Base-by-base conservation (phyloP, 139 green algal species). In the Astrephomene gubernaculifera region DNA sequence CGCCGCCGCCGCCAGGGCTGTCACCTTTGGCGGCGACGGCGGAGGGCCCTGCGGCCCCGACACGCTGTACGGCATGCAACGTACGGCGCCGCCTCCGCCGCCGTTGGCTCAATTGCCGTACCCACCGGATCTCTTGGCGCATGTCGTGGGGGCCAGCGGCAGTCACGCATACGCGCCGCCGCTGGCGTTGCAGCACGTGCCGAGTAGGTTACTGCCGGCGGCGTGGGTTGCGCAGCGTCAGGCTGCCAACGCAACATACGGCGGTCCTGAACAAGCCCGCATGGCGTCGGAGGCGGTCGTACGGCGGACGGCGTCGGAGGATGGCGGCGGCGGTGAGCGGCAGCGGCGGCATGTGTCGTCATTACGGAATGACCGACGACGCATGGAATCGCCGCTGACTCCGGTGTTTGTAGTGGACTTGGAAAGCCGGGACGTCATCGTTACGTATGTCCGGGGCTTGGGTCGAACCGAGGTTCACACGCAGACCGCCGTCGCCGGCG, bases 331-430 rank as follows among this genome's bases (percentile, higher is more conserved):
- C 65, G 65, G 12, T 36, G 36, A 22, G 19, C 36, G 65, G 19
- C 36, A 29, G 14, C 19, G 36, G 10, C 36, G 17, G 65, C n/a
- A 17, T 7, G 36, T 21, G 36, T 27, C n/a, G 65, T 7, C 35
- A 12, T 14, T 29, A 10, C 70, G 76, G 29, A 1, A 2, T 22
- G 60, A 83, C 41, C n/a, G 76, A 4, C 60, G 31, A 1, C 76
- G 57, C n/a, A 83, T 83, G 76, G 60, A 45, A 39, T 63, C 39
- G 21, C 39, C n/a, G 14, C 76, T 83, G 38, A 60, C 60, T 21
- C 76, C 76, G 21, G 76, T 83, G 6, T 83, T 72, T 45, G 14
- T 83, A 36, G 76, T 83, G 29, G 76, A 83, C 76, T 41, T 83
- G 41, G 33, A 64, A 0, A 84, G 33, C 31, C 0, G 39, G 29